These are phyloP conservation scores for Pyrenophora tritici-repentis DNA, from an alignment of 2,329 filamentous ascomycete species.

Conservation along the genomic window DNA sequence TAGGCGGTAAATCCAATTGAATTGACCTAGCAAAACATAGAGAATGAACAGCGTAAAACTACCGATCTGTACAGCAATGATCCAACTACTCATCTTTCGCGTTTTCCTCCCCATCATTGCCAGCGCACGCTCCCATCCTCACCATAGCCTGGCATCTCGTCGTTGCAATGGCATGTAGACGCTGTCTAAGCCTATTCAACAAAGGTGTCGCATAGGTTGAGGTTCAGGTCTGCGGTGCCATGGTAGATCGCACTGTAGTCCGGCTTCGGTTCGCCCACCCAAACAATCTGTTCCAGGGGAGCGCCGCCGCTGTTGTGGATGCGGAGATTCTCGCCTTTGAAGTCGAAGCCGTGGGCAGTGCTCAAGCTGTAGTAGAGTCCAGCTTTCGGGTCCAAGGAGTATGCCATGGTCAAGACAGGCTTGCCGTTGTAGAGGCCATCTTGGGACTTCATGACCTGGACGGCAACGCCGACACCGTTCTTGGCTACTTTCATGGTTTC, in stretches of 20 bases:
- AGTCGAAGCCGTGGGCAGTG: conserved; percentile 25
- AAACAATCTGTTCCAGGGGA: conserved; percentile 17
- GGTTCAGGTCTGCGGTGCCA: conserved; percentile 24
- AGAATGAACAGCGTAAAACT: too few relatives aligned
- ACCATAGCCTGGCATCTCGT: too few relatives aligned
- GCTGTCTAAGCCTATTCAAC: too few relatives aligned
- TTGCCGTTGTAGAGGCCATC: conserved; percentile 17
- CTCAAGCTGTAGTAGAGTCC: conserved; percentile 34
- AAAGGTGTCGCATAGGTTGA: conserved; percentile 21
- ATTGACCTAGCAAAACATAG: too few relatives aligned
- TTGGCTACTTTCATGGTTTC: conserved; percentile 22
- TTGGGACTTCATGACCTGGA: conserved; percentile 27
- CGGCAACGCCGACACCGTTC: conserved; percentile 22
- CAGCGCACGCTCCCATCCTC: too few relatives aligned
- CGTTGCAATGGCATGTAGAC: too few relatives aligned
- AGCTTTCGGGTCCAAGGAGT: conserved; percentile 22
- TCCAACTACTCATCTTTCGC: too few relatives aligned
- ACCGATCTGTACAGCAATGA: too few relatives aligned
- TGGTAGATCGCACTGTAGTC: conserved; percentile 13
- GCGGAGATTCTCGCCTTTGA: conserved; percentile 23
- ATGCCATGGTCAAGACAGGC: conserved; percentile 30
- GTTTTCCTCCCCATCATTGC: too few relatives aligned
- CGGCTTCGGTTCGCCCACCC: conserved; percentile 22
- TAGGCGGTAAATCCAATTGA: too few relatives aligned
- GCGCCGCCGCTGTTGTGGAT: conserved; percentile 12